Evolutionary conservation across 2,329 filamentous ascomycete species (phyloP).

Genomic region (Davidsoniella neocaledoniae): DNA sequence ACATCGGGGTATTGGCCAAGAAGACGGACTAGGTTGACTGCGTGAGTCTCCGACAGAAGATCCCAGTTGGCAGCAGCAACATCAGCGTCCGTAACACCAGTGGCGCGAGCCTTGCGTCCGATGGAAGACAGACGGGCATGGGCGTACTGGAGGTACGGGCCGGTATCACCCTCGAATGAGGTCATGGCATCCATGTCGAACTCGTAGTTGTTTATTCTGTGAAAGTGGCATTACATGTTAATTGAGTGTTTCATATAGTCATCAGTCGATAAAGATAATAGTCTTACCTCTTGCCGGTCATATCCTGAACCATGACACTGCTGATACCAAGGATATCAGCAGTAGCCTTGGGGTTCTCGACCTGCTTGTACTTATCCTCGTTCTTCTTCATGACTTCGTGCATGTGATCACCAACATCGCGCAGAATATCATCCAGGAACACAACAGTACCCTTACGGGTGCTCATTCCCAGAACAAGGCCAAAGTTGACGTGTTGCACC

Average conservation of each 20-base stretch:
- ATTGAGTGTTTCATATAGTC: constrained; percentile 6
- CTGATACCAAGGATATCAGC: constrained; percentile 86
- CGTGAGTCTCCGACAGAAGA: constrained; percentile 55
- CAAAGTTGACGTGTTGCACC: constrained; percentile 62
- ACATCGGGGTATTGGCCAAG: constrained; percentile 78
- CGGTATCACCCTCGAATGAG: constrained; percentile 71
- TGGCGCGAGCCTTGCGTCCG: constrained; percentile 37
- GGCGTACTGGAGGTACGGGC: constrained; percentile 71
- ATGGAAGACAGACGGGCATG: constrained; percentile 56
- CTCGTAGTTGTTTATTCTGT: constrained; percentile 45
- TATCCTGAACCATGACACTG: constrained; percentile 95
- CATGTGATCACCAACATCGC: constrained; percentile 83
- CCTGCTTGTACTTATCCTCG: constrained; percentile 73
- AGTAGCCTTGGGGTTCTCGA: constrained; percentile 63
- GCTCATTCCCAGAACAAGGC: constrained; percentile 53
- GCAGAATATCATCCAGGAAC: constrained; percentile 55
- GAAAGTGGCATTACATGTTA: neutral
- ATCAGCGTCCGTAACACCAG: constrained; percentile 36
- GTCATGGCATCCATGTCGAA: constrained; percentile 74
- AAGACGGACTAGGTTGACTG: constrained; percentile 54
- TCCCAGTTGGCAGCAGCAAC: constrained; percentile 47
- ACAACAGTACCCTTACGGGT: constrained; percentile 59
- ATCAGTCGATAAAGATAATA: neutral
- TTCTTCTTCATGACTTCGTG: constrained; percentile 94
- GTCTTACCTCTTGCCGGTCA: constrained; percentile 60